These are phyloP conservation scores for Lachnum nothofagi DNA, from an alignment of 2,329 filamentous ascomycete genomes.

Conservation along the genomic window DNA sequence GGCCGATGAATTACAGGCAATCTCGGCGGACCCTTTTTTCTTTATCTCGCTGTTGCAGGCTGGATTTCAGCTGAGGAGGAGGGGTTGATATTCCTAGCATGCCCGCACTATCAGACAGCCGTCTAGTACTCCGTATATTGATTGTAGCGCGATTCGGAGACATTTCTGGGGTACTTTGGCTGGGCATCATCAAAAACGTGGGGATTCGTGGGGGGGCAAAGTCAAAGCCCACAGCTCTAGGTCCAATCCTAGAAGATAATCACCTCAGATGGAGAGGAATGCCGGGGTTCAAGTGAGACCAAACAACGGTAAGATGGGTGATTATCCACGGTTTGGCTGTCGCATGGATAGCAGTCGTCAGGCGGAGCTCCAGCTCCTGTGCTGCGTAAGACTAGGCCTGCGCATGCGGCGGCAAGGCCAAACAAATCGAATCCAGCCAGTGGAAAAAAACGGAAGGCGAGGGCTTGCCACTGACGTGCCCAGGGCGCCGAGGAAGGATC, in stretches of 20 bases:
- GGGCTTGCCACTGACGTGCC: neutral
- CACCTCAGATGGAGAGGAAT: neutral
- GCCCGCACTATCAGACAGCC: no score
- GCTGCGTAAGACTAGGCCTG: no score
- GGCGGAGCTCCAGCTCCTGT: no score
- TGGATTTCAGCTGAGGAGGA: no score
- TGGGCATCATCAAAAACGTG: neutral
- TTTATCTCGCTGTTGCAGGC: no score
- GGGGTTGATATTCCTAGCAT: no score
- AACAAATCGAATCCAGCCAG: neutral
- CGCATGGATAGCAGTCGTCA: neutral
- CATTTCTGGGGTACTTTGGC: no score
- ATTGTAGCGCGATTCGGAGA: no score
- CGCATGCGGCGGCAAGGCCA: conserved; percentile 4
- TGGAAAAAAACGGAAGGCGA: no score
- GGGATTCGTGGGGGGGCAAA: neutral
- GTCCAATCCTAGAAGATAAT: neutral
- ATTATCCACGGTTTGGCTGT: conserved; percentile 2
- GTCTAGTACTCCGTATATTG: no score
- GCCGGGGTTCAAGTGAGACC: neutral
- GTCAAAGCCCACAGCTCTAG: neutral
- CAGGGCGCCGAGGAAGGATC: neutral
- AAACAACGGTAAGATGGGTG: neutral
- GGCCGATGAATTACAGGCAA: no score
- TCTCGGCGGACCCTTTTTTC: neutral